Conservation (phyloP, 164 flowering plant genomes). For the Amborella trichopoda region DNA sequence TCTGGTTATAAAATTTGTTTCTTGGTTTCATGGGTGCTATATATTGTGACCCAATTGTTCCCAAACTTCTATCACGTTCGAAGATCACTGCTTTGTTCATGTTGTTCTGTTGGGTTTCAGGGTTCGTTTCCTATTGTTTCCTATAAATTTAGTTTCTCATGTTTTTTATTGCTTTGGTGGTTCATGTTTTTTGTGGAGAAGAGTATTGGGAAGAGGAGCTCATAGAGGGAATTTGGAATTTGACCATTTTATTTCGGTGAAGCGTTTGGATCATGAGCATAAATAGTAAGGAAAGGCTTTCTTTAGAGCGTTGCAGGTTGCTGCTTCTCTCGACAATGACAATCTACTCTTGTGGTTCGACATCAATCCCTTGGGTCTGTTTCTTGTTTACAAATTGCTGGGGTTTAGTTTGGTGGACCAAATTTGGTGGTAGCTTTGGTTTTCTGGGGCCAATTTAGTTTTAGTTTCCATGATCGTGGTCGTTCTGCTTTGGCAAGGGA, state of each 20-base stretch:
- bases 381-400: conserved; percentile 78
- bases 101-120: too few species aligned
- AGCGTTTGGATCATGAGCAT: conserved; percentile 71
- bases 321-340: conserved; percentile 57
- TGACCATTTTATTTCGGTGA: conserved; percentile 66
- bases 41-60: too few species aligned
- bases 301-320: conserved; percentile 88
- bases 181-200: conserved; percentile 22
- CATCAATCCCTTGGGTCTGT: conserved; percentile 72
- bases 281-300: conserved; percentile 78
- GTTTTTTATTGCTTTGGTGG: conserved; percentile 5
- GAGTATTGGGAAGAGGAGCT: conserved; percentile 96
- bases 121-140: conserved; percentile 14
- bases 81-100: too few species aligned
- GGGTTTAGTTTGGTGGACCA: too few species aligned
- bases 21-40: too few species aligned
- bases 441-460: too few species aligned
- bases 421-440: conserved; percentile 90
- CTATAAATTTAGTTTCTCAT: not conserved
- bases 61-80: too few species aligned
- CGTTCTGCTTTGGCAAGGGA: too few species aligned
- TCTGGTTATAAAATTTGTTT: too few species aligned
- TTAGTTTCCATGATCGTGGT: too few species aligned
- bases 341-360: conserved; percentile 83
- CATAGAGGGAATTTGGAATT: conserved; percentile 65